Evolutionary conservation across 2,329 filamentous ascomycete genomes (phyloP).

Genomic region (Talaromyces sp.): DNA sequence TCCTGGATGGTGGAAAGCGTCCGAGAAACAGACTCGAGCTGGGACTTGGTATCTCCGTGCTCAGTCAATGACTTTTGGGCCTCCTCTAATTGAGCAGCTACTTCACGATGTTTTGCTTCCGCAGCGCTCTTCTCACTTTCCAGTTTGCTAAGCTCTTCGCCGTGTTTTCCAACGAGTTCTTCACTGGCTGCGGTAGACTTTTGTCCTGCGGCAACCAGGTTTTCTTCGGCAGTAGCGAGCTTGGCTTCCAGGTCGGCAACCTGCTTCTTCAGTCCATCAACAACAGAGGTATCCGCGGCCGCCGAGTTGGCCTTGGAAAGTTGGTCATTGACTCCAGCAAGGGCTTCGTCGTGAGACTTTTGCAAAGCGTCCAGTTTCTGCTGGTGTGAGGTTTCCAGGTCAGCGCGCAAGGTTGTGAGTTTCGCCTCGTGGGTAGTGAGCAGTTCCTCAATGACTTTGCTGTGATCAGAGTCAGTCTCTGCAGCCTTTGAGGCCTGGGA

Average conservation of each 20-base stretch:
- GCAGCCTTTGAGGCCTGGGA: constrained; percentile 27
- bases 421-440: constrained; percentile 35
- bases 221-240: constrained; percentile 49
- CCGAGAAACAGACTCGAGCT: constrained; percentile 60
- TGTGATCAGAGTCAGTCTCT: constrained; percentile 33
- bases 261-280: constrained; percentile 34
- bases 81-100: constrained; percentile 60
- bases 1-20: constrained; percentile 29
- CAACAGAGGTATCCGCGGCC: constrained; percentile 29
- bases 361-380: constrained; percentile 31
- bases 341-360: constrained; percentile 27
- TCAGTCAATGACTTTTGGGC: constrained; percentile 77
- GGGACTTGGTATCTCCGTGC: constrained; percentile 65
- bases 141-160: constrained; percentile 42
- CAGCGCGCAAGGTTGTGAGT: constrained; percentile 27
- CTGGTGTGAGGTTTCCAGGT: constrained; percentile 31
- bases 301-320: constrained; percentile 29
- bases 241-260: constrained; percentile 57
- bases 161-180: constrained; percentile 36
- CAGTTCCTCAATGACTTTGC: constrained; percentile 35
- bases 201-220: constrained; percentile 37
- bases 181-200: constrained; percentile 34
- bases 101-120: constrained; percentile 31
- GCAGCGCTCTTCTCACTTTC: constrained; percentile 40
- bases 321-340: constrained; percentile 28